Percentiles rank a stretch among this genome's conserved stretches.
Evolutionary conservation across 106 monocot species (phyloP).

Genomic region (Ottelia alismoides): DNA sequence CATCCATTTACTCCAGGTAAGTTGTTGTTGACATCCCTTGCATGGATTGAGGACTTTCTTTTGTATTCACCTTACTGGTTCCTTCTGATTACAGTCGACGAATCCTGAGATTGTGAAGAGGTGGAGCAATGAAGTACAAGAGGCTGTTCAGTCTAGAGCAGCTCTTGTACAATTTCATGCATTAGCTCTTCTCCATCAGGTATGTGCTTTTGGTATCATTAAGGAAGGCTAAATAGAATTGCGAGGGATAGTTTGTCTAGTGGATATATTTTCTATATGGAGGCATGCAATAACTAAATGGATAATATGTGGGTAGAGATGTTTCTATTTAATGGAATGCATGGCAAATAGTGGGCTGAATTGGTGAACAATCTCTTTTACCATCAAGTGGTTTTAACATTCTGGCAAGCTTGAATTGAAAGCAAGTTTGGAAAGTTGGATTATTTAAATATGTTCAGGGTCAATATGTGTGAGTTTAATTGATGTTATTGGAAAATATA

Average conservation of each 20-base stretch:
- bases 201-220: conserved; percentile 12
- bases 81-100: conserved; percentile 28
- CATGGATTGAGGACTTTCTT: background rate
- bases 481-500: no score
- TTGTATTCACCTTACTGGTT: background rate
- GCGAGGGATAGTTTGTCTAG: no score
- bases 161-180: conserved; percentile 99
- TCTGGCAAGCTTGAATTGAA: no score
- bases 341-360: no score
- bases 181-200: conserved; percentile 94
- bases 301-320: no score
- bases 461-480: no score
- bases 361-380: no score
- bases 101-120: conserved; percentile 97
- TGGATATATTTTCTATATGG: background rate
- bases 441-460: no score
- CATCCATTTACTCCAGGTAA: conserved; percentile 91
- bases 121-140: conserved; percentile 99
- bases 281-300: background rate
- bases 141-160: conserved; percentile 95
- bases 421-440: no score
- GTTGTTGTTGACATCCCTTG: background rate
- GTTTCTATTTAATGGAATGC: no score
- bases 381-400: no score
- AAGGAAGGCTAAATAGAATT: no score